phyloP scores from a whole-genome alignment of 2,329 filamentous ascomycete genomes.

The Fonsecaea pugnacius region DNA sequence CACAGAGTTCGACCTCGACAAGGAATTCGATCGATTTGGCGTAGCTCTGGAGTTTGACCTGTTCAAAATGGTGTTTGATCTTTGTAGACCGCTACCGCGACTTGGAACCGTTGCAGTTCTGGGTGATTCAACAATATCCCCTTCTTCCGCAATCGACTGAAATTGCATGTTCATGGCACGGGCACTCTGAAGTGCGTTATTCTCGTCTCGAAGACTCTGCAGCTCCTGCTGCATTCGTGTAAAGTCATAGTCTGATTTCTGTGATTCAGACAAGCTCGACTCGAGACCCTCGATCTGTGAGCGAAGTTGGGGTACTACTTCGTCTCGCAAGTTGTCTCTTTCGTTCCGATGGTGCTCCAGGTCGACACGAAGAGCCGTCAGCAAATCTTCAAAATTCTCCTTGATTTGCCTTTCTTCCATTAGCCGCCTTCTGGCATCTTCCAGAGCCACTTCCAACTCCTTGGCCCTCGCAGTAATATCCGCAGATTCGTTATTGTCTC shows the following conservation, averaged over 20 bases:
- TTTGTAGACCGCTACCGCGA: conserved; percentile 30
- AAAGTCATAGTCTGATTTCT: conserved; percentile 77
- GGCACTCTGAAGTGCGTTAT: conserved; percentile 51
- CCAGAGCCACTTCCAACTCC: conserved; percentile 78
- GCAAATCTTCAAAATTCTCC: conserved; percentile 89
- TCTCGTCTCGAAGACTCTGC: conserved; percentile 63
- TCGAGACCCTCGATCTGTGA: conserved; percentile 66
- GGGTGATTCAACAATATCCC: conserved; percentile 47
- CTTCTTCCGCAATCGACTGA: conserved; percentile 66
- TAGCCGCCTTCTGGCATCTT: conserved; percentile 80
- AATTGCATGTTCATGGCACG: conserved; percentile 59
- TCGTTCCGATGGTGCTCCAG: conserved; percentile 82
- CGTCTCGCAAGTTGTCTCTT: conserved; percentile 87
- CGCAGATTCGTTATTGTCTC: conserved; percentile 56
- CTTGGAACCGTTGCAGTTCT: conserved; percentile 53
- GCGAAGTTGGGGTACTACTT: conserved; percentile 78
- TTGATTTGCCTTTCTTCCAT: conserved; percentile 85
- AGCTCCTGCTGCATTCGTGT: conserved; percentile 87
- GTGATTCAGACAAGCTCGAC: conserved; percentile 61
- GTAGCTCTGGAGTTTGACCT: conserved; percentile 71
- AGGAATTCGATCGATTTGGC: conserved; percentile 51
- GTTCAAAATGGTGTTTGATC: conserved; percentile 49
- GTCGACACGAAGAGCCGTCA: conserved; percentile 81
- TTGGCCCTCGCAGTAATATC: conserved; percentile 63
- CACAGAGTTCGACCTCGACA: conserved; percentile 64